Conservation (phyloP, 2,329 filamentous ascomycete genomes). For the Zymoseptoria pseudotritici region DNA sequence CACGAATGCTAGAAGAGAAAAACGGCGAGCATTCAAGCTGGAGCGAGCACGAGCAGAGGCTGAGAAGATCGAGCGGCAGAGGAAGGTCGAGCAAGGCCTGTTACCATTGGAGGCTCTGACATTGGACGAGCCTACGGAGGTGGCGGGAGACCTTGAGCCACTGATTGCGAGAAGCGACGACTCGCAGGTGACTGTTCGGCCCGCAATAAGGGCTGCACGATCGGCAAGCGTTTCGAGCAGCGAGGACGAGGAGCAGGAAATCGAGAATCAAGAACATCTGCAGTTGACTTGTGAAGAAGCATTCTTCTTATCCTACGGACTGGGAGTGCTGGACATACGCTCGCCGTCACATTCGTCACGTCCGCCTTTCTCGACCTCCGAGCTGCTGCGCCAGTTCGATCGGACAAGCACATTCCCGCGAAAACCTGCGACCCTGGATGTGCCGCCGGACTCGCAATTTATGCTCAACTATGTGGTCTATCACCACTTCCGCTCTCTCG, state of each 20-base stretch:
- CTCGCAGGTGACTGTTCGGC: conserved; percentile 1
- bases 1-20: conserved; percentile 68
- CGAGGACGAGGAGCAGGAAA: conserved; percentile 11
- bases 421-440: conserved; percentile 56
- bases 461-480: conserved; percentile 82
- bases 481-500: conserved; percentile 90
- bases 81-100: conserved; percentile 46
- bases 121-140: conserved; percentile 4
- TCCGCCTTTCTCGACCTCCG: conserved; percentile 32
- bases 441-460: conserved; percentile 69
- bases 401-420: conserved; percentile 33
- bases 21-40: conserved; percentile 78
- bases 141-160: conserved; percentile 1
- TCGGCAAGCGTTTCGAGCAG: background rate
- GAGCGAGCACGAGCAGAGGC: conserved; percentile 84
- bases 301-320: conserved; percentile 77
- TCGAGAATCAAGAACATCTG: conserved; percentile 66
- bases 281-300: conserved; percentile 85
- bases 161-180: background rate
- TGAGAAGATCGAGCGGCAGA: conserved; percentile 69
- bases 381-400: conserved; percentile 52
- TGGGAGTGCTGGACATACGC: conserved; percentile 66
- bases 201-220: background rate
- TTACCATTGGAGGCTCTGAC: conserved; percentile 11
- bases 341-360: conserved; percentile 17